Conservation (phyloP, 2,329 filamentous ascomycete species). For the Cladosporium cucumerinum region DNA sequence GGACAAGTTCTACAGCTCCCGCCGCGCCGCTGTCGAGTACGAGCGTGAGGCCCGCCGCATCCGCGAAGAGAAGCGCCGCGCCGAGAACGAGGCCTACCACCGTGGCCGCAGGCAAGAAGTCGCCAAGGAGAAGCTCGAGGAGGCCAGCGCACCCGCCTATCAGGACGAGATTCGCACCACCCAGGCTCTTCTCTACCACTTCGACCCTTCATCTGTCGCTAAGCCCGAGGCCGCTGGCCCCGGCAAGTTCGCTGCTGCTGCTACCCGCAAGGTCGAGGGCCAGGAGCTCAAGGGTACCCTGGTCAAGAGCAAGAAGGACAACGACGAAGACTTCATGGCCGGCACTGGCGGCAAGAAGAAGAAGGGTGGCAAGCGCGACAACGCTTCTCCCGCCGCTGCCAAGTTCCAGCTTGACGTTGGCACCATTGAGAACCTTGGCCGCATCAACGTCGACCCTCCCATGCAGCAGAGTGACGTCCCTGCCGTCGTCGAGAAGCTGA, state of each 20-base stretch:
- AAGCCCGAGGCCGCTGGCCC: conserved; percentile 61
- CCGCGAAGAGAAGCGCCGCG: conserved; percentile 71
- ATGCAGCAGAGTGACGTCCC: conserved; percentile 82
- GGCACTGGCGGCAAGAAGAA: conserved; percentile 67
- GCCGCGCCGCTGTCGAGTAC: conserved; percentile 77
- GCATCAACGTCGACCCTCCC: conserved; percentile 81
- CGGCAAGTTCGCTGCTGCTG: conserved; percentile 73
- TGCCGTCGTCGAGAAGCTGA: conserved; percentile 77
- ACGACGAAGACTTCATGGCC: conserved; percentile 79
- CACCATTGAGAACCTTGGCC: conserved; percentile 84
- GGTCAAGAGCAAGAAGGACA: conserved; percentile 78
- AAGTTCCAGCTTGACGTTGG: conserved; percentile 87
- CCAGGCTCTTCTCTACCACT: conserved; percentile 83
- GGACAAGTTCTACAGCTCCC: conserved; percentile 79
- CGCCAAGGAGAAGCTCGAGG: conserved; percentile 72
- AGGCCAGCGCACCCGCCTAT: conserved; percentile 83
- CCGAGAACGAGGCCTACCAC: conserved; percentile 71
- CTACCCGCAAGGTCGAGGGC: conserved; percentile 79
- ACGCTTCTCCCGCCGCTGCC: conserved; percentile 46
- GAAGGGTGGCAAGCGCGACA: conserved; percentile 69
- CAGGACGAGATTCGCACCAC: conserved; percentile 87
- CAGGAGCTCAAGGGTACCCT: conserved; percentile 80
- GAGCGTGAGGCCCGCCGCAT: conserved; percentile 79
- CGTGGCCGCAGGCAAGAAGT: conserved; percentile 72
- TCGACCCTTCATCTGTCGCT: conserved; percentile 68